Percentiles rank a stretch among this genome's conserved stretches.
Conservation (phyloP, 2,329 filamentous ascomycete genomes). For the Penicillium sp. region DNA sequence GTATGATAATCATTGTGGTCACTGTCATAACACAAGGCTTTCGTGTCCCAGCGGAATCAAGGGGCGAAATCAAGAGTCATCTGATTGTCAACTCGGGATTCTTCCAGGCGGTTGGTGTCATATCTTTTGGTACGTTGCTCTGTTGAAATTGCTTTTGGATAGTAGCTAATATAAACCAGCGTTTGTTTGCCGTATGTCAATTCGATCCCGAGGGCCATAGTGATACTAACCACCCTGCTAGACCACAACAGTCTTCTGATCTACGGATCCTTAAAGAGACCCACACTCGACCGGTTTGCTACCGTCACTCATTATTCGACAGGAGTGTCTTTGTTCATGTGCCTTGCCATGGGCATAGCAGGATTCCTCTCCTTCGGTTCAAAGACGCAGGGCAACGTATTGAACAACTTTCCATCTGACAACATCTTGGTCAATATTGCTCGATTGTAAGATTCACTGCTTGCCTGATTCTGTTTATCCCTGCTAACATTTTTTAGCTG, state of each 20-base stretch:
- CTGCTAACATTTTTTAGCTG: slow-evolving; percentile 52
- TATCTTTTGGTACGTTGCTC: slow-evolving; percentile 76
- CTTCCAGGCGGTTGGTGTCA: slow-evolving; percentile 95
- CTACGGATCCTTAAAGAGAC: slow-evolving; percentile 90
- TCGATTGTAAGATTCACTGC: slow-evolving; percentile 58
- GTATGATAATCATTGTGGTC: slow-evolving; percentile 86
- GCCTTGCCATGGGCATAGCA: slow-evolving; percentile 79
- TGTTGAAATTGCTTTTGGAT: not conserved
- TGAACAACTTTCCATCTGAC: slow-evolving; percentile 93
- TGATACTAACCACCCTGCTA: slow-evolving; percentile 22
- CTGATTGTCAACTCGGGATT: slow-evolving; percentile 83
- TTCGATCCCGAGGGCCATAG: not conserved
- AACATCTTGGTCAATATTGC: slow-evolving; percentile 95
- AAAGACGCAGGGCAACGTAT: slow-evolving; percentile 87
- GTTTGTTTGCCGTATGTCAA: slow-evolving; percentile 63
- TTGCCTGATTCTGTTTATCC: not conserved
- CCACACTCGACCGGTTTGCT: slow-evolving; percentile 92
- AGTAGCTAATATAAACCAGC: slow-evolving; percentile 47
- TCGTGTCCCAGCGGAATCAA: slow-evolving; percentile 68
- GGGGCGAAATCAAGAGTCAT: slow-evolving; percentile 69
- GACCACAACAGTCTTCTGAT: slow-evolving; percentile 97
- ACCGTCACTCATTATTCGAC: slow-evolving; percentile 94
- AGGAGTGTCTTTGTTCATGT: slow-evolving; percentile 84
- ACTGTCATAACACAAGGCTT: slow-evolving; percentile 85
- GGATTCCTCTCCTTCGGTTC: slow-evolving; percentile 94